These are phyloP conservation scores for Zalerion maritima DNA, from an alignment of 495 filamentous ascomycete species.

Conservation along the genomic window DNA sequence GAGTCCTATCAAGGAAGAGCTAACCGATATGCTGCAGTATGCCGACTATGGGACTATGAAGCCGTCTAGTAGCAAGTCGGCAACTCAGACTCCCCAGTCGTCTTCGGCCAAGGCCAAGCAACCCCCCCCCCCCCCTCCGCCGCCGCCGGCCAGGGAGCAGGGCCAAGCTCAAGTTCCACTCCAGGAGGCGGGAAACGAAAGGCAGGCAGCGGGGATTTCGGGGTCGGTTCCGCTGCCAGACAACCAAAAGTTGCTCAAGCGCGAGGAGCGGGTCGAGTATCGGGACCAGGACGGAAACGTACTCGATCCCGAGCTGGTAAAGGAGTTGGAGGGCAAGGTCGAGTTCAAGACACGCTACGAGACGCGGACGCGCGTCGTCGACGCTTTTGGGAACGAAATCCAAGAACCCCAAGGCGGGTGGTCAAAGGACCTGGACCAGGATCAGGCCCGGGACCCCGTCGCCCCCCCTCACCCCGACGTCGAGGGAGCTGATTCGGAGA, in stretches of 20 bases:
- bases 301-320: slow-evolving; percentile 68
- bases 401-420: slow-evolving; percentile 20
- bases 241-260: slow-evolving; percentile 42
- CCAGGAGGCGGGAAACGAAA: slow-evolving; percentile 8
- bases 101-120: not conserved
- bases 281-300: slow-evolving; percentile 88
- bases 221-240: slow-evolving; percentile 25
- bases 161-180: slow-evolving; percentile 1
- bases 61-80: too few species aligned
- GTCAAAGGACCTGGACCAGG: slow-evolving; percentile 3
- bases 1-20: slow-evolving; percentile 17
- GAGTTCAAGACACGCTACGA: slow-evolving; percentile 91
- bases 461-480: slow-evolving; percentile 78
- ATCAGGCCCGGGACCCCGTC: slow-evolving; percentile 27
- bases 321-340: slow-evolving; percentile 75
- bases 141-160: slow-evolving; percentile 4
- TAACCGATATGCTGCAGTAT: slow-evolving; percentile 14
- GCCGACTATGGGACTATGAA: slow-evolving; percentile 11
- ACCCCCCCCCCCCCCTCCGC: not conserved
- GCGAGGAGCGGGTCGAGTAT: slow-evolving; percentile 83
- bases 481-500: slow-evolving; percentile 57
- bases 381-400: slow-evolving; percentile 60
- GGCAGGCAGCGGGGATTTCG: slow-evolving; percentile 21
- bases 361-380: slow-evolving; percentile 72
- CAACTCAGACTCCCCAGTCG: too few species aligned